Conservation (phyloP, 73 alveolate genomes). For the Breviolum minutum region DNA sequence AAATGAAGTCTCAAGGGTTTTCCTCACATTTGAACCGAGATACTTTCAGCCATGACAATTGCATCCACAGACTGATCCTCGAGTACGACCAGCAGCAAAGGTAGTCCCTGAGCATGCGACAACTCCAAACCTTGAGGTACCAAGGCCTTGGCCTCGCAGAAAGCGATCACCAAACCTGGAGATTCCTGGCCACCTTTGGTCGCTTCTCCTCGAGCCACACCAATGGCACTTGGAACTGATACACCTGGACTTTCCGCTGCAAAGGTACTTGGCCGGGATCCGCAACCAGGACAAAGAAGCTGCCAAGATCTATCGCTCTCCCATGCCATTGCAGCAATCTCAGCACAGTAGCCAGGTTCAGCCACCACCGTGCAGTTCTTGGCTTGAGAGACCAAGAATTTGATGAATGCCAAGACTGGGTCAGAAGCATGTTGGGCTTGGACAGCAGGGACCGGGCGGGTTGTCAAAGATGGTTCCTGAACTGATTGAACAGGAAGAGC, state of each 20-base stretch:
- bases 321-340: slow-evolving; percentile 38
- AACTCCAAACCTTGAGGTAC: slow-evolving; percentile 60
- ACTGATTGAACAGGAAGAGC: no score
- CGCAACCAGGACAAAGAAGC: slow-evolving; percentile 65
- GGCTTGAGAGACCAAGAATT: neutral
- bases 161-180: slow-evolving; percentile 15
- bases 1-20: neutral
- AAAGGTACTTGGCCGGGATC: slow-evolving; percentile 39
- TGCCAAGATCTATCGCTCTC: slow-evolving; percentile 16
- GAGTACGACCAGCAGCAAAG: slow-evolving; percentile 19
- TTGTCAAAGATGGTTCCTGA: neutral
- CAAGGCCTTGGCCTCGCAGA: slow-evolving; percentile 23
- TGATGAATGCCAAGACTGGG: slow-evolving; percentile 29
- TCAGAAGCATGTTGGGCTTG: neutral
- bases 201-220: slow-evolving; percentile 48
- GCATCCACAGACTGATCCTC: neutral
- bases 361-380: slow-evolving; percentile 37
- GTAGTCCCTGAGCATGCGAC: slow-evolving; percentile 60
- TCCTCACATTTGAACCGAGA: neutral
- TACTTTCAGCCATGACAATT: slow-evolving; percentile 23
- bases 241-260: slow-evolving; percentile 64
- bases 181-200: neutral
- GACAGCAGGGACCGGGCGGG: slow-evolving; percentile 6
- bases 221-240: slow-evolving; percentile 56
- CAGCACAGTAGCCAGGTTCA: slow-evolving; percentile 76